Evolutionary conservation across 1,284 basidiomycete genomes (phyloP), one percentile per base, ranked within the genome.

Genomic region (Sanghuangporus baumii): DNA sequence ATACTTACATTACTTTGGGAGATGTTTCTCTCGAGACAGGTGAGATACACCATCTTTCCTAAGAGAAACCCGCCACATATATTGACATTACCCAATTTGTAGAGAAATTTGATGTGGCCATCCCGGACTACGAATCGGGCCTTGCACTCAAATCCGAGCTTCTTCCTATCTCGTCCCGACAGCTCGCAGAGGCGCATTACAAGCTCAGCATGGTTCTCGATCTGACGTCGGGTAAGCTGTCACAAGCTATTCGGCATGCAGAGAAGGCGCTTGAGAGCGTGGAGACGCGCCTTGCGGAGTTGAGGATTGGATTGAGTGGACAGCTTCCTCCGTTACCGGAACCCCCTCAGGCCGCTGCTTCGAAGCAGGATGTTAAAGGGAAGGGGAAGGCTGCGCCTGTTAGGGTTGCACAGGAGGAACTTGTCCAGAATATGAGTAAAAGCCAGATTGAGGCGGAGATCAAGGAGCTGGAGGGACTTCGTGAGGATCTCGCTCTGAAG

Each of bases 71-170:
- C 47, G 26, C 65, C 3, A 41, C 36, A 55, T 37, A 12, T 38
- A n/a, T 2, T n/a, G 59, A 23, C 62, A 46, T 65, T 34, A 61
- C 61, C 52, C 34, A 59, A 41, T 48, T 66, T 57, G 56, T 75
- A 95, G 93, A 96, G 74, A 96, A 96, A 77, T 96, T 96, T 72
- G 89, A 93, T 65, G 91, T 95, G 73, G 94, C 93, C 0, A 90
- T 93, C 60, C 80, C 81, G 20, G 93, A 96, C 73, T 96, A 93
- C 70, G 83, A 83, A 55, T 81, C 84, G 0, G 91, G 88, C 0
- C 82, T 94, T 11, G 73, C 76, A 6, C 81, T 94, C 71, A 93
- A 95, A 73, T 73, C 75, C 31, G 76, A 82, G 11, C 78, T 94
- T 23, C 82, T 95, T 5, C 90, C 93, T 0, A 72, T 79, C 9